Base-by-base conservation (phyloP, 371 early-diverging fungal genomes). In the Syncephalastrum monosporum region DNA sequence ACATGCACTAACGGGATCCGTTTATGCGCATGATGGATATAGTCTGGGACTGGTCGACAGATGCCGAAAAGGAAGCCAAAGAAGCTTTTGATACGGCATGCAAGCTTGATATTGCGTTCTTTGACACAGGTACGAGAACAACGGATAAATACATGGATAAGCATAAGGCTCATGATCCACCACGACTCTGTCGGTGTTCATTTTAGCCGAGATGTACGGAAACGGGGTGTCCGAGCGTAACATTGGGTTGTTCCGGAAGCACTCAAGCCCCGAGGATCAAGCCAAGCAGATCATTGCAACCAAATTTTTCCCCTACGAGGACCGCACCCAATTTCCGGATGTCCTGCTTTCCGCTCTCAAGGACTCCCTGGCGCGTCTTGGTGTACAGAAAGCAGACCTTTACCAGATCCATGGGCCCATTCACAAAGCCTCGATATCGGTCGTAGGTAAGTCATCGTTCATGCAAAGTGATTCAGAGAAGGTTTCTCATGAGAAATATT, bases 381-480 rank as follows among this genome's bases (percentile, higher is more conserved):
- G 80, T 24, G 63, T 74, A 12, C 72, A 82, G 19, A 78, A 80
- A 33, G 61, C 82, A 3, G 88, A 89, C 52, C 74, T 89, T n/a
- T 88, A 85, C 59, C 82, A 90, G 59, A 86, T 90, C 51, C 91
- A 90, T 68, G 87, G 85, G 50, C 86, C 91, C 4, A 75, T 84
- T 12, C 82, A 81, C 50, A 60, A 75, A 10, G 77, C 63, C 13
- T 64, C 67, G 14, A 70, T 82, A 21, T 77, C 80, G 49, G 74
- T 75, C 2, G 69, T 79, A 52, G 79, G 79, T 74, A 76, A 65
- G 64, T 49, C 42, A 13, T 50, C 17, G 25, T 51, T 21, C n/a
- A 24, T 29, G 29, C 29, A 29, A 29, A 1, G 29, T 3, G 6
- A 29, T 29, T 41, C 4, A 33, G 27, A 29, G 23, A 13, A 29